Evolutionary conservation across 257 asterid species (phyloP).

Genomic region (Prunella vulgaris): DNA sequence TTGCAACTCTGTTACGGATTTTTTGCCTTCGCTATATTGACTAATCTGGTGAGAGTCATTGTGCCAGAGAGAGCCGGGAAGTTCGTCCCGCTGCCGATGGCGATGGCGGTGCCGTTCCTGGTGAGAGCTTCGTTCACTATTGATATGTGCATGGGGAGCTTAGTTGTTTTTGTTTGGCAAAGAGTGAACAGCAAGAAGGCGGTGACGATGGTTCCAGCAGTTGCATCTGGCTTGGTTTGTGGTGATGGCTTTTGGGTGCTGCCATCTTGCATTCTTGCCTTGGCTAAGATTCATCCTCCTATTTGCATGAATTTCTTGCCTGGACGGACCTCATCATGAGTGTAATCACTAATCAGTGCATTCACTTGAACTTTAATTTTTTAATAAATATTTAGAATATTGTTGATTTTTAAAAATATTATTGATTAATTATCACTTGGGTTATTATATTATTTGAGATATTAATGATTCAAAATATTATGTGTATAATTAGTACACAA

Average conservation of each 20-base stretch:
- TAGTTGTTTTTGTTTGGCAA: slow-evolving; percentile 52
- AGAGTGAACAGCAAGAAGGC: slow-evolving; percentile 42
- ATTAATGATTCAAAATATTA: too few relatives aligned
- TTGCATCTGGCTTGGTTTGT: slow-evolving; percentile 68
- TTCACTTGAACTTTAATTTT: too few relatives aligned
- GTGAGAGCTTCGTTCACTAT: slow-evolving; percentile 71
- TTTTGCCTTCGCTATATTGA: slow-evolving; percentile 42
- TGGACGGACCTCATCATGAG: slow-evolving; percentile 5
- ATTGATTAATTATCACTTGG: too few relatives aligned
- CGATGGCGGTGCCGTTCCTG: slow-evolving; percentile 81
- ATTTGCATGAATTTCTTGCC: slow-evolving; percentile 58
- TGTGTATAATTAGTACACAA: too few relatives aligned
- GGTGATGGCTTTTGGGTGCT: slow-evolving; percentile 75
- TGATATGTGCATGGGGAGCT: slow-evolving; percentile 78
- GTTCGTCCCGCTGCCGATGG: slow-evolving; percentile 71
- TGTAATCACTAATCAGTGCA: too few relatives aligned
- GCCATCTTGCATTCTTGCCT: slow-evolving; percentile 58
- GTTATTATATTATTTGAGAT: too few relatives aligned
- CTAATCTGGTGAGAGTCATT: slow-evolving; percentile 46
- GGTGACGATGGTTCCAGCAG: slow-evolving; percentile 53
- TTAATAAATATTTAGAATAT: too few relatives aligned
- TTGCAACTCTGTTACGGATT: slow-evolving; percentile 60
- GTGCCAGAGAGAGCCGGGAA: slow-evolving; percentile 35
- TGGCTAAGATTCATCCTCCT: slow-evolving; percentile 53
- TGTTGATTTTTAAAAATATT: too few relatives aligned